These are phyloP conservation scores for Eimeria maxima DNA, from an alignment of 169 alveolate genomes.

Conservation along the genomic window DNA sequence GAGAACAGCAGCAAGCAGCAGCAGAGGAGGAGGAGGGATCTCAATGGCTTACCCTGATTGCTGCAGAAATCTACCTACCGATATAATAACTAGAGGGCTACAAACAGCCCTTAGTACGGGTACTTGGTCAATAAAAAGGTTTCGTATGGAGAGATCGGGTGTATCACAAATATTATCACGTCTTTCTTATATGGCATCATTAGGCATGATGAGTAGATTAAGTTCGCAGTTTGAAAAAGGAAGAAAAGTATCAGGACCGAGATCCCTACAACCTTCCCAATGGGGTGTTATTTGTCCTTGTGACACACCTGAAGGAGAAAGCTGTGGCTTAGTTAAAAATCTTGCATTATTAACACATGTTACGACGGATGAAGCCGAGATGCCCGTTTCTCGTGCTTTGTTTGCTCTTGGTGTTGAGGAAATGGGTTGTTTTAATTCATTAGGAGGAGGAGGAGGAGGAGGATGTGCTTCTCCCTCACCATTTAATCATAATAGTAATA, in stretches of 20 bases:
- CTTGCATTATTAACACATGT: slow-evolving; percentile 98
- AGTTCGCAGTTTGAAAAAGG: slow-evolving; percentile 97
- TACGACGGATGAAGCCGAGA: slow-evolving; percentile 97
- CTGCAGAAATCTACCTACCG: slow-evolving; percentile 94
- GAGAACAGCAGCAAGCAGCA: slow-evolving; percentile 83
- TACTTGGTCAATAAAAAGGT: slow-evolving; percentile 99
- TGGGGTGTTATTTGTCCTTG: slow-evolving; percentile 99
- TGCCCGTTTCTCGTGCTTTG: slow-evolving; percentile 88
- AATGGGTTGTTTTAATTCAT: slow-evolving; percentile 12
- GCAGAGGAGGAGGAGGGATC: slow-evolving; percentile 67
- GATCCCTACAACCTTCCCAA: slow-evolving; percentile 99
- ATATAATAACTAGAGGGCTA: slow-evolving; percentile 97
- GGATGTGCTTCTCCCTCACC: too few relatives aligned
- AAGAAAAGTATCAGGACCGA: slow-evolving; percentile 96
- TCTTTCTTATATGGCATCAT: slow-evolving; percentile 97
- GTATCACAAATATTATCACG: slow-evolving; percentile 98
- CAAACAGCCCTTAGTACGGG: slow-evolving; percentile 98
- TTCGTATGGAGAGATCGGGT: slow-evolving; percentile 99
- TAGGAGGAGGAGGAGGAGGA: too few relatives aligned
- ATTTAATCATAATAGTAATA: too few relatives aligned
- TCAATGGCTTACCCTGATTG: slow-evolving; percentile 92
- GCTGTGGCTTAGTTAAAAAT: slow-evolving; percentile 99
- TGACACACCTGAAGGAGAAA: slow-evolving; percentile 99
- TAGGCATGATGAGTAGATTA: slow-evolving; percentile 97
- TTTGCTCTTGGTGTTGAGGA: slow-evolving; percentile 94